Percentiles rank a stretch among this genome's conserved stretches.
Conservation (phyloP, 306 rosid species). For the Macrotyloma uniflorum region DNA sequence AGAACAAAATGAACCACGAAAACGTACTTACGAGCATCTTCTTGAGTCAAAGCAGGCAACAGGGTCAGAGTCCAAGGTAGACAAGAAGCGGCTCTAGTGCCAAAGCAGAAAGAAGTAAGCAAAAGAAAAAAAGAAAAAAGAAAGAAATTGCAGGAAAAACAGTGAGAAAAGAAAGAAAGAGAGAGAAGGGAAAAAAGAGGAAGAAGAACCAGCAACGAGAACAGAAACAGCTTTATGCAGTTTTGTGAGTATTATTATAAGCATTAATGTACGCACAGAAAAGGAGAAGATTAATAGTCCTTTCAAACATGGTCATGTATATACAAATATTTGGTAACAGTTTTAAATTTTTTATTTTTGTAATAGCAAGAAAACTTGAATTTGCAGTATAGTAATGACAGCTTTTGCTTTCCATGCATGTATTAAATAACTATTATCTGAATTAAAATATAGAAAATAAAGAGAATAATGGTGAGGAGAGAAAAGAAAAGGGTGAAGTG, state of each 20-base stretch:
- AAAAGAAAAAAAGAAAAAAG: neutral
- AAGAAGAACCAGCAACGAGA: constrained; percentile 37
- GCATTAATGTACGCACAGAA: constrained; percentile 58
- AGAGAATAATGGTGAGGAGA: neutral
- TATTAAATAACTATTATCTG: neutral
- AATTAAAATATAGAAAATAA: neutral
- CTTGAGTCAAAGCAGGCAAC: constrained; percentile 67
- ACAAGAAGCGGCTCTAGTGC: constrained; percentile 47
- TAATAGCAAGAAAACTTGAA: neutral
- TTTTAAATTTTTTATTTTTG: neutral
- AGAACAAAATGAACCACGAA: constrained; percentile 47
- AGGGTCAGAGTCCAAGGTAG: constrained; percentile 51
- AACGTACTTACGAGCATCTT: constrained; percentile 99
- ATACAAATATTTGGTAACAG: constrained; percentile 43
- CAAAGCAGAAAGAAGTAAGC: constrained; percentile 38
- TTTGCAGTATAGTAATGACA: constrained; percentile 53
- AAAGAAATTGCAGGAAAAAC: constrained; percentile 26
- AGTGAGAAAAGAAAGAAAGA: constrained; percentile 32
- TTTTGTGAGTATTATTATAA: constrained; percentile 51
- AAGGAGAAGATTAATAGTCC: constrained; percentile 39
- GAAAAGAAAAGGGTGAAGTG: neutral
- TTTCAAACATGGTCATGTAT: constrained; percentile 30
- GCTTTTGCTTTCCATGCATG: constrained; percentile 47
- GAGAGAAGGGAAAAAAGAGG: constrained; percentile 28
- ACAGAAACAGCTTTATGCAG: constrained; percentile 46